Evolutionary conservation across 2,329 filamentous ascomycete genomes (phyloP).

Genomic region (Penicillium hesseltinei): DNA sequence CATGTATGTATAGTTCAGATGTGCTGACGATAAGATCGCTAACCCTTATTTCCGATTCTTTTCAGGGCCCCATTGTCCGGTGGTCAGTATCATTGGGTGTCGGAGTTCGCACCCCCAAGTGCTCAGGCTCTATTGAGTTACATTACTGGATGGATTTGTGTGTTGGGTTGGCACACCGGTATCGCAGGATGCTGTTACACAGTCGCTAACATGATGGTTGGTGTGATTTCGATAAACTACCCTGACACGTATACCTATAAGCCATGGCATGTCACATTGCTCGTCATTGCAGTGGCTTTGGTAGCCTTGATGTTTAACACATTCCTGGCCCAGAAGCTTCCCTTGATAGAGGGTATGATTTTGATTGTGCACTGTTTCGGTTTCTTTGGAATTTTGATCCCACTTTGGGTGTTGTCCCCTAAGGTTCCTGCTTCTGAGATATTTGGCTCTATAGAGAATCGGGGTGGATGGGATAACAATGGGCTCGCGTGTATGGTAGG

Average conservation of each 20-base stretch:
- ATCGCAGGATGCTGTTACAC: constrained; percentile 29
- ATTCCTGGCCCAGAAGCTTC: constrained; percentile 24
- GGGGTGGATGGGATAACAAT: background rate
- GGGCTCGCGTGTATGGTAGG: background rate
- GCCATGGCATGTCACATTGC: background rate
- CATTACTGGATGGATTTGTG: constrained; percentile 30
- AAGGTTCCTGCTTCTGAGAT: background rate
- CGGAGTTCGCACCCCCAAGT: background rate
- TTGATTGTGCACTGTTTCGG: constrained; percentile 34
- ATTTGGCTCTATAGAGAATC: background rate
- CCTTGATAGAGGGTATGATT: constrained; percentile 31
- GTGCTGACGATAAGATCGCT: background rate
- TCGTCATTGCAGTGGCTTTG: constrained; percentile 17
- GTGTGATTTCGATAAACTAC: constrained; percentile 32
- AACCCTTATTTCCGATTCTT: background rate
- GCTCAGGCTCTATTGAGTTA: background rate
- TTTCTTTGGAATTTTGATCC: constrained; percentile 34
- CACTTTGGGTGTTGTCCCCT: constrained; percentile 27
- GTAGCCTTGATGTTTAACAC: constrained; percentile 32
- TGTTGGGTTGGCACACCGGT: constrained; percentile 31
- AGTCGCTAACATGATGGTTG: constrained; percentile 35
- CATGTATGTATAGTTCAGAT: background rate
- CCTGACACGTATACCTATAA: background rate
- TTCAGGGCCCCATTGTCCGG: background rate
- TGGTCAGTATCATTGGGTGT: background rate